Percentiles rank a stretch among this genome's conserved stretches.
phyloP scores from a whole-genome alignment of 106 monocot genomes.

The Acorus calamus region DNA sequence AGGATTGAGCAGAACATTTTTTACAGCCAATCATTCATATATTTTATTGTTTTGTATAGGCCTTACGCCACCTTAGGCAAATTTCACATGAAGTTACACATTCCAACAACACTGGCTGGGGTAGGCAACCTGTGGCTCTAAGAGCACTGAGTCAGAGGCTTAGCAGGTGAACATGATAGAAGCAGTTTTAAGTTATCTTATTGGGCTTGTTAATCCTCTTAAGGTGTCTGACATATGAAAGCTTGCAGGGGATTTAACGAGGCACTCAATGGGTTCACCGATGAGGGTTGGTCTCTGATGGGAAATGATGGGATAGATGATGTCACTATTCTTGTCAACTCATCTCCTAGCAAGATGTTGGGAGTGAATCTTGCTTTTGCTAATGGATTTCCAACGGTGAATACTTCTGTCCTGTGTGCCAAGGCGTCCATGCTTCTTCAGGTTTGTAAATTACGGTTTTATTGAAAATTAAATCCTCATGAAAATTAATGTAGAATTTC shows the following conservation, averaged over 20 bases:
- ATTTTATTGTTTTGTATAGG: constrained; percentile 22
- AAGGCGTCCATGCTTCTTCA: constrained; percentile 73
- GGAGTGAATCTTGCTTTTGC: constrained; percentile 39
- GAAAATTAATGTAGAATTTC: no score
- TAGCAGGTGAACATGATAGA: constrained; percentile 19
- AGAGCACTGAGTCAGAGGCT: constrained; percentile 58
- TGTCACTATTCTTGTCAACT: constrained; percentile 55
- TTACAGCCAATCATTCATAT: neutral
- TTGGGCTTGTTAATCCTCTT: neutral
- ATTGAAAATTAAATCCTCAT: no score
- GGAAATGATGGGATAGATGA: constrained; percentile 45
- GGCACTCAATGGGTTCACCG: constrained; percentile 53
- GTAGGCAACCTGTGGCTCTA: constrained; percentile 46
- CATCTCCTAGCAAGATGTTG: constrained; percentile 33
- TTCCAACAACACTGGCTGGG: constrained; percentile 32
- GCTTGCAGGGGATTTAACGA: constrained; percentile 59
- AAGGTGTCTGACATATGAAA: neutral
- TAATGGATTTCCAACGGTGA: constrained; percentile 25
- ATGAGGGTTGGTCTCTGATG: constrained; percentile 62
- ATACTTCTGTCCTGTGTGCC: constrained; percentile 42
- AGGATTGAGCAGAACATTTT: neutral
- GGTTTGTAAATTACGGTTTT: constrained; percentile 14
- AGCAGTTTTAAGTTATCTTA: neutral
- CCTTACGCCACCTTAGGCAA: constrained; percentile 57
- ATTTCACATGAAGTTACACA: constrained; percentile 43